A percentile compares a stretch with the other conserved stretches of the same genome.
Conservation (phyloP, 306 rosid genomes). For the Senna siamea region DNA sequence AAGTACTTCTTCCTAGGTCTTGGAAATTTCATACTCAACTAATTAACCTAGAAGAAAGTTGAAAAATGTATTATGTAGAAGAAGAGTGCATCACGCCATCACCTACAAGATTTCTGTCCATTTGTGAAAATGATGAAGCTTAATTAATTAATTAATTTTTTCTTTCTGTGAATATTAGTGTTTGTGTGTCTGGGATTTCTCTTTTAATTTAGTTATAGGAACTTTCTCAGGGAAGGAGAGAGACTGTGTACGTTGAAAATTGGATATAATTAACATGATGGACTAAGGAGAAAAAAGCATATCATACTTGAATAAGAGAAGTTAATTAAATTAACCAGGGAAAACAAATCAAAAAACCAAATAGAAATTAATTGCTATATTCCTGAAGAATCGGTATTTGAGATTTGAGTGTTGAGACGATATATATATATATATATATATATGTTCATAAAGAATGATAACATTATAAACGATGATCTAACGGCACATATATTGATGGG, state of each 20-base stretch:
- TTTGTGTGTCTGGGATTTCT: no score
- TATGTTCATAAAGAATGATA: no score
- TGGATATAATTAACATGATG: no score
- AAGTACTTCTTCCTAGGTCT: conserved; percentile 2
- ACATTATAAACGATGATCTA: no score
- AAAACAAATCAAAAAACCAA: conserved; percentile 28
- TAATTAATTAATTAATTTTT: no score
- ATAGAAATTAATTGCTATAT: no score
- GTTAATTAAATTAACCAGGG: background rate
- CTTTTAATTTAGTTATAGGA: no score
- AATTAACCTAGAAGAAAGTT: background rate
- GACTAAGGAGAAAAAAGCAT: background rate
- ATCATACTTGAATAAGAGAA: conserved; percentile 18
- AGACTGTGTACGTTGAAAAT: background rate
- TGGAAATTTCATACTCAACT: background rate
- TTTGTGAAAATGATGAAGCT: background rate
- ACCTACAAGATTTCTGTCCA: conserved; percentile 20
- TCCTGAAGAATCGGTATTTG: background rate
- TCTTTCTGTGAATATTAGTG: no score
- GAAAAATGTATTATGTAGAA: background rate
- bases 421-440: no score
- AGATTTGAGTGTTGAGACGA: no score
- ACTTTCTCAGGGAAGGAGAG: background rate
- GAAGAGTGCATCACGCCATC: background rate
- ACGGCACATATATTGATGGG: background rate